phyloP scores from a whole-genome alignment of 164 flowering plant genomes.

The Buxus sempervirens region DNA sequence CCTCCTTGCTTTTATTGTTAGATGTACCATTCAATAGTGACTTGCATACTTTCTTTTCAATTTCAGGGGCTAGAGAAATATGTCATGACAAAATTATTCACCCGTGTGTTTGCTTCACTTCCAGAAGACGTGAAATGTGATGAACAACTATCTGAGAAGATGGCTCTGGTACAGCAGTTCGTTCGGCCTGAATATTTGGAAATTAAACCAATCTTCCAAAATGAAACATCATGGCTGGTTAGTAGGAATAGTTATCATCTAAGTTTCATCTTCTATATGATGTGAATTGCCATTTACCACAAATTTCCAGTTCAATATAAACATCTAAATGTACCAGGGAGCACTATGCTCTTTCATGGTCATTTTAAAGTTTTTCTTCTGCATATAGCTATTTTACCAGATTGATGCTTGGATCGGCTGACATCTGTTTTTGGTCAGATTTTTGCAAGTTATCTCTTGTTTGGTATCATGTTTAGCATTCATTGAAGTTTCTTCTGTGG shows the following conservation, averaged over 20 bases:
- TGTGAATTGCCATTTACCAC: not conserved
- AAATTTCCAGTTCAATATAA: not conserved
- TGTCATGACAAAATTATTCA: slow-evolving; percentile 88
- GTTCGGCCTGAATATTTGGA: slow-evolving; percentile 88
- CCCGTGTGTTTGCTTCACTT: slow-evolving; percentile 89
- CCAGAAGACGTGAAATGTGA: slow-evolving; percentile 80
- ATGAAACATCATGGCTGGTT: slow-evolving; percentile 95
- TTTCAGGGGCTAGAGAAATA: slow-evolving; percentile 95
- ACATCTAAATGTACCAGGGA: not conserved
- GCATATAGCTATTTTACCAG: not conserved
- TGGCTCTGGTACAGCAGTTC: slow-evolving; percentile 84
- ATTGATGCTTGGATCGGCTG: not conserved
- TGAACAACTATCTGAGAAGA: slow-evolving; percentile 73
- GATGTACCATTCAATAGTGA: not conserved
- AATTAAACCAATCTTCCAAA: slow-evolving; percentile 72
- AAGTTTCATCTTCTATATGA: not conserved
- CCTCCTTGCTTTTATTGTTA: too few relatives aligned
- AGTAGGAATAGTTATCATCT: slow-evolving; percentile 18
- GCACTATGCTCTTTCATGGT: not conserved
- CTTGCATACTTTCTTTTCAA: slow-evolving; percentile 3
- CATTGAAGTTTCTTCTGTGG: not conserved
- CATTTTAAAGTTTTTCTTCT: not conserved
- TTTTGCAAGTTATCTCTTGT: not conserved
- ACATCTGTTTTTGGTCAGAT: not conserved
- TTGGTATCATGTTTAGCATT: not conserved